Base-by-base conservation (phyloP, 2,329 filamentous ascomycete genomes). In the Penicillium palitans region DNA sequence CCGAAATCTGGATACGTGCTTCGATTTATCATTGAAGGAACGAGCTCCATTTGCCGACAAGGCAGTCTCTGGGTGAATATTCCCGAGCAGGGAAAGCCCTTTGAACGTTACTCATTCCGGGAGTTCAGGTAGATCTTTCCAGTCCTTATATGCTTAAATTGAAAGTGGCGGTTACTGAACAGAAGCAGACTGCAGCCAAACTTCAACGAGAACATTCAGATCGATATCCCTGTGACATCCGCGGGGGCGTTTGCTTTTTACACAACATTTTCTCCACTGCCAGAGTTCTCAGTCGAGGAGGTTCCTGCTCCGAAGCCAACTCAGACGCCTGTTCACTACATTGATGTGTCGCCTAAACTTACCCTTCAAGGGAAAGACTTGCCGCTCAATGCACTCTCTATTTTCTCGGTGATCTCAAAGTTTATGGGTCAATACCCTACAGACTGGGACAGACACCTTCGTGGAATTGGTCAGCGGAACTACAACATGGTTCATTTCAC, bases 401-500 rank as follows among this genome's bases (percentile, higher is more conserved):
- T 97, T 65, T 96, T 97, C 78, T 98, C 95, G 12, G 84, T 93
- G 56, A 90, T 99, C 62, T 97, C 93, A 72, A 99, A 99, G 78
- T 97, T 97, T 78, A 96, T 99, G 91, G 95, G 95, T 62, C 87
- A 88, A 70, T 96, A 95, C 71, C 91, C 93, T 0, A 82, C 82
- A 17, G 90, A 96, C 69, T 99, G 93, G 93, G 87, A 97, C 72
- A 89, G 86, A 52, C 93, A 98, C 73, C 79, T 99, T 57, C 83
- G 84, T 57, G 93, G 95, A 29, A 96, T 99, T 73, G 90, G 90
- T 72, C 86, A 90, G 69, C 85, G 95, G 61, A 93, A 93, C 46
- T 99, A 99, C 82, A 99, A 99, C 78, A 97, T 98, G 92, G 87
- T 99, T 60, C 95, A 99, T 76, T 99, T 99, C 75, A 97, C 95